These are phyloP conservation scores for Phytophthora melonis DNA, from an alignment of 352 stramenopile species.

Conservation along the genomic window DNA sequence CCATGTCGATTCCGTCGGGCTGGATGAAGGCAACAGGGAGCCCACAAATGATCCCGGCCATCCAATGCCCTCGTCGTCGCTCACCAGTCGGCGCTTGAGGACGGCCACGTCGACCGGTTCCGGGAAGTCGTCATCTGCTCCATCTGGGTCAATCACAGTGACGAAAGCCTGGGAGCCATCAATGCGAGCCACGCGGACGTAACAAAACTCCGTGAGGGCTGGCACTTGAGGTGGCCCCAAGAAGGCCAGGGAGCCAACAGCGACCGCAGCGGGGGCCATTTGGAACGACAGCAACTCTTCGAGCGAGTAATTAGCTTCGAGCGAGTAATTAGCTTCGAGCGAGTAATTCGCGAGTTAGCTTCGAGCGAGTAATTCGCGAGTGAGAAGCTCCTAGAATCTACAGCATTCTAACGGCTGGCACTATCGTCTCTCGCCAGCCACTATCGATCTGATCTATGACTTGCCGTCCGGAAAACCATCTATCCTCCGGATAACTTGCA, in stretches of 20 bases:
- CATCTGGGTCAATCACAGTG: background rate
- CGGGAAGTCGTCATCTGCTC: background rate
- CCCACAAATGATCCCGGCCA: constrained; percentile 15
- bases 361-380: no score
- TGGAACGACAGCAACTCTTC: no score
- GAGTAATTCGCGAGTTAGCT: no score
- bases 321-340: no score
- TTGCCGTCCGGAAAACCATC: no score
- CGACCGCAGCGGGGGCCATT: no score
- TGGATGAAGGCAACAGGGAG: constrained; percentile 11
- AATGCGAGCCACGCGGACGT: background rate
- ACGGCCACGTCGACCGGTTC: background rate
- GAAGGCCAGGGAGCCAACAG: background rate
- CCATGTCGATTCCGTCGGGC: background rate
- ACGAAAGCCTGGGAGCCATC: background rate
- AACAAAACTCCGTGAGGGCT: background rate
- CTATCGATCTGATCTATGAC: no score
- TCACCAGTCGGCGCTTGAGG: background rate
- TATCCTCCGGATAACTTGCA: no score
- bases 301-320: no score
- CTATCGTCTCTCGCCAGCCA: no score
- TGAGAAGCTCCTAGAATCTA: no score
- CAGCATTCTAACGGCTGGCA: no score
- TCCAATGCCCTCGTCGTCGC: background rate
- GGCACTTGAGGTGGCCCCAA: background rate